These are phyloP conservation scores for Schoenoplectus tabernaemontani DNA, from an alignment of 202 grass and related monocot genomes.

Conservation along the genomic window DNA sequence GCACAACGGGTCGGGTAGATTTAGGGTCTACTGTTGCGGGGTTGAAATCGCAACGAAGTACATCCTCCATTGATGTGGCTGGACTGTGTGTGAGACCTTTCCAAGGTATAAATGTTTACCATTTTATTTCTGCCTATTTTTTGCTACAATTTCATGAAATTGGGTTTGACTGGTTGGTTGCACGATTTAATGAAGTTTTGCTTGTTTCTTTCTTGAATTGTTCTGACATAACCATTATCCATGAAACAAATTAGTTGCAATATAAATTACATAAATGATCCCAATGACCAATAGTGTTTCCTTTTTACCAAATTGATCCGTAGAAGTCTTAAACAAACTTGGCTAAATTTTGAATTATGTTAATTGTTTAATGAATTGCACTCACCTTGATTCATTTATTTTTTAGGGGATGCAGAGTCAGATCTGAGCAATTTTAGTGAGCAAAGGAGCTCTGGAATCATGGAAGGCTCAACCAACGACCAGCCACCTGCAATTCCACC, in stretches of 20 bases:
- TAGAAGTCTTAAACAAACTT: background rate
- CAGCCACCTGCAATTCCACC: background rate
- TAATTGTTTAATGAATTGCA: background rate
- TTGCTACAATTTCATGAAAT: background rate
- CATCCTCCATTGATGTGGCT: slow-evolving; percentile 6
- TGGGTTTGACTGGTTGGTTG: background rate
- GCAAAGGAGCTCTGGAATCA: slow-evolving; percentile 5
- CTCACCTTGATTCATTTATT: background rate
- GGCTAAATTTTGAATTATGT: background rate
- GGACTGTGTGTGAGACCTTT: slow-evolving; percentile 20
- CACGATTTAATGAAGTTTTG: background rate
- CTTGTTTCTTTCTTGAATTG: background rate
- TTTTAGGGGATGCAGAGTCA: slow-evolving; percentile 1
- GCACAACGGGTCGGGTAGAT: background rate
- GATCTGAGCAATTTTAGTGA: background rate
- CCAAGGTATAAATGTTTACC: slow-evolving; percentile 37
- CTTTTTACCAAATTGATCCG: background rate
- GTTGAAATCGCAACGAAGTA: slow-evolving; percentile 26
- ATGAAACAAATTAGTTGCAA: background rate
- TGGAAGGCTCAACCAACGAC: background rate
- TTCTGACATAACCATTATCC: background rate
- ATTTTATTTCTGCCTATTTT: background rate
- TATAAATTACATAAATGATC: too few relatives aligned
- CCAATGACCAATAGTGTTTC: too few relatives aligned
- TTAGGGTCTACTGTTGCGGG: background rate